Base-by-base conservation (phyloP, 2,329 filamentous ascomycete genomes). In the Claviceps cyperi region DNA sequence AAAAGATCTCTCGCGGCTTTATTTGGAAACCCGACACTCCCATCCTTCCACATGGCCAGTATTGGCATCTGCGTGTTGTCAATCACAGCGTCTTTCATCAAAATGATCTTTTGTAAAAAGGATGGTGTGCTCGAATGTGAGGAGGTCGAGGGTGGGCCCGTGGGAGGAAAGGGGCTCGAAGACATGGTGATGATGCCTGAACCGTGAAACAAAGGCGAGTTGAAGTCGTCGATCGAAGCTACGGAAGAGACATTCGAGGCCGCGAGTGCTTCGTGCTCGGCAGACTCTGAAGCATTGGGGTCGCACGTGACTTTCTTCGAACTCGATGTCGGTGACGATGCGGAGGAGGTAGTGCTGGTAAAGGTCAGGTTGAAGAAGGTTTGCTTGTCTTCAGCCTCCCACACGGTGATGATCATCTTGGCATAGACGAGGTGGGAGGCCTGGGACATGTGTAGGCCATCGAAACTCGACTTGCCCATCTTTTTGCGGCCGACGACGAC, bases 31-130 rank as follows among this genome's bases (percentile, higher is more conserved):
- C 78, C 81, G 45, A 88, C 80, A 46, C 78, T 83, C 49, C 83
- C 79, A 55, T 91, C 86, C 59, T 82, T 84, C 86, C 86, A 90
- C 80, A 89, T 85, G 22, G 83, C 82, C 43, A 89, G 69, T 21
- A 87, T 82, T 0, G 86, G 85, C 60, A 86, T 80, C 53, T 80
- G 76, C 24, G 86, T 85, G 39, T 80, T 85, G 59, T 88, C 84
- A 6, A 91, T 68, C 19, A 90, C 72, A 1, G 84, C 84, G 60
- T 90, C 84, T 62, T 89, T 90, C 69, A 91, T 78, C 47, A 81
- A 71, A 7, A 77, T 79, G 50, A 86, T 78, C 61, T 89, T 91
- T 57, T 86, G 80, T 22, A 88, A 72, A 13, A 84, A 70, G 0
- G 83, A 83, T 0, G 83, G 80, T 2, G 77, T 72, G 50, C 73